Percentiles rank a stretch among this genome's conserved stretches.
Evolutionary conservation across 495 filamentous ascomycete species (phyloP).

Genomic region (Penicillium paxilli): DNA sequence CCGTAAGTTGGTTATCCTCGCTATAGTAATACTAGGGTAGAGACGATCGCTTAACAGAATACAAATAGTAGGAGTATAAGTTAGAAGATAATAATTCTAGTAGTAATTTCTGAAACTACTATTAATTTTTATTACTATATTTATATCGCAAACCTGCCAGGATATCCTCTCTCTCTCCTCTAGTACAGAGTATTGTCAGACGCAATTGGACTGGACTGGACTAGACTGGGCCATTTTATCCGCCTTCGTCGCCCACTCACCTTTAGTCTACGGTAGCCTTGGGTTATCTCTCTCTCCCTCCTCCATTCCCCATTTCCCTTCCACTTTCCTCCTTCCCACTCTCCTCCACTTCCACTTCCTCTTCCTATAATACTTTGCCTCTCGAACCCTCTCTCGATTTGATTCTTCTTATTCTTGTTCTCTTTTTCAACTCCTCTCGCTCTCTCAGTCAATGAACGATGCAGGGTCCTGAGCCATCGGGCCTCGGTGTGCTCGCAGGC

Average conservation of each 20-base stretch:
- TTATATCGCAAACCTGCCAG: no score
- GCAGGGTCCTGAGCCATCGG: conserved; percentile 47
- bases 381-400: no score
- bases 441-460: conserved; percentile 43
- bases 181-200: conserved; percentile 14
- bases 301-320: conserved; percentile 3
- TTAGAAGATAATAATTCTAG: no score
- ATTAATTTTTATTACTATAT: no score
- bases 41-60: no score
- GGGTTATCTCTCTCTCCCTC: conserved; percentile 14
- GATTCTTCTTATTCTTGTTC: background rate
- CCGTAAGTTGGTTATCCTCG: no score
- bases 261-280: no score
- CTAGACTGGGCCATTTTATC: conserved; percentile 6
- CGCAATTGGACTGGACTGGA: conserved; percentile 38
- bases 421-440: background rate
- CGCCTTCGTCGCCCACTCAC: conserved; percentile 16
- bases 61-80: no score
- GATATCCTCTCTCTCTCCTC: background rate
- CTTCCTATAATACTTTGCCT: background rate
- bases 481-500: conserved; percentile 39
- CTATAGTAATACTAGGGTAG: no score
- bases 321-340: conserved; percentile 3
- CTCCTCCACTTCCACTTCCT: background rate
- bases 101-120: no score